A percentile compares a stretch with the other conserved stretches of the same genome.
Conservation (phyloP, 73 alveolate species). For the Paramecium sexaurelia region DNA sequence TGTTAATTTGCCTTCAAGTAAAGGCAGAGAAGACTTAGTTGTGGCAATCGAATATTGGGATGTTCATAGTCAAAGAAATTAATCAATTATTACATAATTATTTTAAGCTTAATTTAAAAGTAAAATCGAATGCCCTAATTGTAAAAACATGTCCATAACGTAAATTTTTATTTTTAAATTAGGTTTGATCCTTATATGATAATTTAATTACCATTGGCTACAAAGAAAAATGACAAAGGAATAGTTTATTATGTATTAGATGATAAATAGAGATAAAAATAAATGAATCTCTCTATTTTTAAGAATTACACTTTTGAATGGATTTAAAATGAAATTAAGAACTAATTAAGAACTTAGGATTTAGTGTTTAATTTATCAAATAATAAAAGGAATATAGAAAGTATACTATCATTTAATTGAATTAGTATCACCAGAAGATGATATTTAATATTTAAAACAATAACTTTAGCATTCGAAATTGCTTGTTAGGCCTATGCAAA, state of each 20-base stretch:
- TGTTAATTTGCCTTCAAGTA: slow-evolving; percentile 76
- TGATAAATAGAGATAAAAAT: background rate
- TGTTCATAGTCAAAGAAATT: slow-evolving; percentile 89
- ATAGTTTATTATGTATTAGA: background rate
- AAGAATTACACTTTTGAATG: background rate
- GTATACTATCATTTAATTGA: background rate
- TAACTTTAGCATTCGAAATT: background rate
- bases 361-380: background rate
- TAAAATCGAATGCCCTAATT: slow-evolving; percentile 89
- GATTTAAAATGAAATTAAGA: slow-evolving; percentile 13
- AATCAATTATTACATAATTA: slow-evolving; percentile 92
- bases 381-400: background rate
- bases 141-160: slow-evolving; percentile 86
- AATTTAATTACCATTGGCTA: background rate
- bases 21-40: slow-evolving; percentile 81
- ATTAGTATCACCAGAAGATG: slow-evolving; percentile 9
- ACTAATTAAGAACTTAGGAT: background rate
- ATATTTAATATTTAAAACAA: background rate
- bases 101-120: slow-evolving; percentile 95
- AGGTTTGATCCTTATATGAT: slow-evolving; percentile 42
- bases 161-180: background rate
- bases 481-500: background rate
- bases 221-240: background rate
- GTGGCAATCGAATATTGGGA: slow-evolving; percentile 93
- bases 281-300: background rate